Evolutionary conservation across 306 rosid genomes (phyloP), one percentile per base, ranked within the genome.

Genomic region (Argentina anserina): DNA sequence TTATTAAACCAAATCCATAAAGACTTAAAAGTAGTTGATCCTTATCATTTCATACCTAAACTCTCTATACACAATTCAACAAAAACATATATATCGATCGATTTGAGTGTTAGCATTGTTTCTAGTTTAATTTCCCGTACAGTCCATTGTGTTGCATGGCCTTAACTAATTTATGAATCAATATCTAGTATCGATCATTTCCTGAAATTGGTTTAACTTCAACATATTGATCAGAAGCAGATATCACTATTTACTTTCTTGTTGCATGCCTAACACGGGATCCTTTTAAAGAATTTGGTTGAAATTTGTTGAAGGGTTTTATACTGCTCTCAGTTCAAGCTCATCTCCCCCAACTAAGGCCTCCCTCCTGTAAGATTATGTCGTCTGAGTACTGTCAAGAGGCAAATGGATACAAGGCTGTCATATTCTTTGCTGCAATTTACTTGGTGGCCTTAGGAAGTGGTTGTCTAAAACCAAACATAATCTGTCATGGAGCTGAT

Each of bases 361-460:
- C 93, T 61, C 43, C 82, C 6, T n/a, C 60, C 8, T 88, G 93
- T 80, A 60, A 71, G 46, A 69, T 78, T 83, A 21, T 56, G 29
- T n/a, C 59, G 4, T 70, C 41, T 4, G 67, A 72, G 36, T 25
- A 39, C 6, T 88, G 93, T 58, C 34, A 11, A 34, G 87, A 80
- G 64, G 86, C 86, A 52, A 76, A 76, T 34, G 88, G 89, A 3
- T 84, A 76, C 69, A 63, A 76, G 71, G 84, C 88, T 14, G 58
- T 77, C 65, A 80, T 86, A 72, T 78, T 88, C 72, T 88, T 73
- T 41, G n/a, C 71, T 9, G 87, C 90, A 26, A 76, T 88, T 0
- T 86, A 88, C 74, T 76, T 88, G 82, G 87, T 88, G 60, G 93
- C 93, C 40, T 47, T 86, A 14, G 93, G 93, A 71, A 88, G 90